Evolutionary conservation across 202 grass and related monocot genomes (phyloP).

Genomic region (Eragrostis tef): DNA sequence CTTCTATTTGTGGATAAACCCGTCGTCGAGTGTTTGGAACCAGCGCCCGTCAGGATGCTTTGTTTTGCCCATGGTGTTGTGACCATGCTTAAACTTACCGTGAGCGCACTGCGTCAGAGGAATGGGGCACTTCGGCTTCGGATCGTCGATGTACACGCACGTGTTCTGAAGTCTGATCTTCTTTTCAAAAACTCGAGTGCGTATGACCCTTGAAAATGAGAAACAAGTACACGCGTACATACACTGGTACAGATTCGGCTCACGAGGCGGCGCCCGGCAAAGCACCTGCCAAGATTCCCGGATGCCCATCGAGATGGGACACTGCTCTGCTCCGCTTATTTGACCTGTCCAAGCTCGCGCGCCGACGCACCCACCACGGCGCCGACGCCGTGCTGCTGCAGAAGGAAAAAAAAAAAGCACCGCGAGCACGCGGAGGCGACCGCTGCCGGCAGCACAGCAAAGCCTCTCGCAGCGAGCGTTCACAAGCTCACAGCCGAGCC

Average conservation of each 20-base stretch:
- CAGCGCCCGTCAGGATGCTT: neutral
- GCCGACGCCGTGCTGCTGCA: neutral
- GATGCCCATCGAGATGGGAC: neutral
- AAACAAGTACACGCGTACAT: neutral
- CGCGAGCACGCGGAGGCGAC: neutral
- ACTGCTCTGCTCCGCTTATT: neutral
- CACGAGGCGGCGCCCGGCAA: neutral
- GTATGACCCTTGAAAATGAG: neutral
- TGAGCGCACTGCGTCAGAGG: neutral
- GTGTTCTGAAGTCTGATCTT: neutral
- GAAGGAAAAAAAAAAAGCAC: neutral
- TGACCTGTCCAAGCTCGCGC: neutral
- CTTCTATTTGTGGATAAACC: neutral
- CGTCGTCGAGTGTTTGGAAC: neutral
- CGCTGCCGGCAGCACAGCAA: neutral
- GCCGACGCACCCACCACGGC: conserved; percentile 19
- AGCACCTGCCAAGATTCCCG: conserved; percentile 27
- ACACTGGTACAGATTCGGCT: neutral
- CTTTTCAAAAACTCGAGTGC: neutral
- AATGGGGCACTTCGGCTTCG: neutral
- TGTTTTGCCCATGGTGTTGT: neutral
- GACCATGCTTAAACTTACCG: neutral
- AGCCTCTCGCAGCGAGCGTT: neutral
- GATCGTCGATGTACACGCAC: neutral
- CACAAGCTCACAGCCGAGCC: neutral